Evolutionary conservation across 768 basidiomycete genomes (phyloP), one percentile per base, ranked within the genome.

Genomic region (Lactarius evosmus): DNA sequence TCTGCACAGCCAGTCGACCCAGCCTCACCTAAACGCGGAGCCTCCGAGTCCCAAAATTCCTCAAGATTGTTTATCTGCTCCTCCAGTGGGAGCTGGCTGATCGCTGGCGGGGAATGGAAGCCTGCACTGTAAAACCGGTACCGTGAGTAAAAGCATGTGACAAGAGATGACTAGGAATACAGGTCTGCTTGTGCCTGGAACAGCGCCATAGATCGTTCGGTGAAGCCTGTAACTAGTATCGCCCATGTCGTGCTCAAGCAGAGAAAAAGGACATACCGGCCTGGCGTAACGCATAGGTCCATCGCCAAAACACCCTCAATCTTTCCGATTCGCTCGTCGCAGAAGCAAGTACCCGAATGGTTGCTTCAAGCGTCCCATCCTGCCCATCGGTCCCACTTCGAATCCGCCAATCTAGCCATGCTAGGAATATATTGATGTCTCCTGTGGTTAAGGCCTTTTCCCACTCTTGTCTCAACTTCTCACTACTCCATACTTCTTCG

Each of bases 161-260:
- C 27, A 22, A 59, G 6, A 17, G 44, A 30, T 14, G 50, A 52
- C 58, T 57, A n/a, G 27, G 72, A 86, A 68, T 76, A 93, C 91
- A 93, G 69, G 75, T 93, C 92, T 17, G 87, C 83, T 74, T 94
- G 89, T 11, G 89, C 90, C 72, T 94, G 92, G 69, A 92, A 88
- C 70, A 92, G 76, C 3, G 90, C 90, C 58, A 79, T 85, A 14
- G 88, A 87, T 54, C 87, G 83, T 74, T 94, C 92, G 49, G 78
- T 66, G 66, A 82, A 93, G 14, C 91, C 91, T 93, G 68, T 34
- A 30, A 19, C 27, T 33, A 14, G 49, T 7, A 62, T 56, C 12
- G 33, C 11, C 25, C n/a, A 17, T 30, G 27, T n/a, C 44, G 60
- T 46, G 2, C 7, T 57, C 6, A 52, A 46, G 46, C 7, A 62